Evolutionary conservation across 306 rosid genomes (phyloP).

Genomic region (Geum urbanum): DNA sequence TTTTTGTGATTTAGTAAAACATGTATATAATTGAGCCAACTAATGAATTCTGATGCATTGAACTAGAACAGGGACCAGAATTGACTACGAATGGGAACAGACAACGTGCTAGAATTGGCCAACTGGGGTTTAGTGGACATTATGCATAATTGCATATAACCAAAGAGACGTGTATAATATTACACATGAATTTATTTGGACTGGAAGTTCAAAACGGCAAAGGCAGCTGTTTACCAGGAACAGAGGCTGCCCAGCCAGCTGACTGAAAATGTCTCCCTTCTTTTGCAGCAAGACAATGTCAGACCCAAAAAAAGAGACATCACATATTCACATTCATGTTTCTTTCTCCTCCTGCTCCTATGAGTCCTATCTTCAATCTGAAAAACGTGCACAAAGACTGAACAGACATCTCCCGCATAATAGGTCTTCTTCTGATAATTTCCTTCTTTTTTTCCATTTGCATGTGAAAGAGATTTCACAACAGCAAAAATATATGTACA

Average conservation of each 20-base stretch:
- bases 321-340: no score
- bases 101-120: not conserved
- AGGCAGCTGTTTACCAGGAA: not conserved
- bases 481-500: no score
- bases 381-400: constrained; percentile 1
- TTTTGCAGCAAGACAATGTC: not conserved
- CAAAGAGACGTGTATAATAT: constrained; percentile 1
- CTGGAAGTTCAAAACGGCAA: not conserved
- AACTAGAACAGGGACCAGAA: not conserved
- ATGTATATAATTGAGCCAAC: no score
- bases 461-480: not conserved
- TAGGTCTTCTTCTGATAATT: not conserved
- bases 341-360: not conserved
- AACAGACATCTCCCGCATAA: not conserved
- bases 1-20: no score
- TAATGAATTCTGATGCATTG: not conserved
- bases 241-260: not conserved
- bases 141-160: not conserved
- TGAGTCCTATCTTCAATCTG: not conserved
- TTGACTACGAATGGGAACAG: not conserved
- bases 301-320: no score
- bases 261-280: not conserved
- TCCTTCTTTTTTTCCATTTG: not conserved
- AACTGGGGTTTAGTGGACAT: not conserved
- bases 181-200: no score